phyloP scores from a whole-genome alignment of 495 filamentous ascomycete species.

The Tuber umbilicatum region DNA sequence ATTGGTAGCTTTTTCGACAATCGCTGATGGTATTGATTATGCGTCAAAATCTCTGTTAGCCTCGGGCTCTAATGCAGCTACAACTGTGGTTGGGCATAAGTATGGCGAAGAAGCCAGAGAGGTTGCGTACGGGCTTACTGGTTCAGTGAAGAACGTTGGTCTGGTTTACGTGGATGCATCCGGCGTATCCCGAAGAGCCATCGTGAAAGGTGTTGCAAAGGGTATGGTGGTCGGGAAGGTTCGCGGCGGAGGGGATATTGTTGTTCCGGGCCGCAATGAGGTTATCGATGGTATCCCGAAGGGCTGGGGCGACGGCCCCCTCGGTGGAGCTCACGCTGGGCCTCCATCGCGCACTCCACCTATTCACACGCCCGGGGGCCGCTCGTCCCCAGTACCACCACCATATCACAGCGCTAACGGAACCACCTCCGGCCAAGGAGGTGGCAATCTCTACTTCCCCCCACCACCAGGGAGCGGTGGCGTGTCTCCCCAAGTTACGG shows the following conservation, averaged over 20 bases:
- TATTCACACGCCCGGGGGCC: constrained; percentile 11
- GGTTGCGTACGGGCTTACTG: constrained; percentile 64
- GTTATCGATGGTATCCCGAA: constrained; percentile 44
- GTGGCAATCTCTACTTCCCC: constrained; percentile 11
- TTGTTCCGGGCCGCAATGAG: constrained; percentile 76
- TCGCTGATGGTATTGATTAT: constrained; percentile 88
- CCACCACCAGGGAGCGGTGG: constrained; percentile 15
- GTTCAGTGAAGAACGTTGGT: constrained; percentile 89
- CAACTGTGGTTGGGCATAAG: constrained; percentile 70
- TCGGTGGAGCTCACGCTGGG: constrained; percentile 25
- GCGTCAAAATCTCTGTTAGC: constrained; percentile 67
- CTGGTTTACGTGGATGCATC: constrained; percentile 96
- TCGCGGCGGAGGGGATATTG: constrained; percentile 69
- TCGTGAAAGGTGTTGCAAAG: constrained; percentile 89
- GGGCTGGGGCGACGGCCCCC: constrained; percentile 27
- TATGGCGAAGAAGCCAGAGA: constrained; percentile 79
- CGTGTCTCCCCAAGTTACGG: constrained; percentile 17
- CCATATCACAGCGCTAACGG: constrained; percentile 21
- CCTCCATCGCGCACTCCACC: constrained; percentile 17
- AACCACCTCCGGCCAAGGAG: not conserved
- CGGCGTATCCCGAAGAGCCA: constrained; percentile 77
- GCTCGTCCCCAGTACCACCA: constrained; percentile 9
- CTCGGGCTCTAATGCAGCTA: constrained; percentile 66
- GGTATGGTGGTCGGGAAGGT: constrained; percentile 96
- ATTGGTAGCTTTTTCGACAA: constrained; percentile 90